Evolutionary conservation across 371 early-diverging fungal species (phyloP), one percentile per base, ranked within the genome.

Genomic region (Apophysomyces ossiformis): DNA sequence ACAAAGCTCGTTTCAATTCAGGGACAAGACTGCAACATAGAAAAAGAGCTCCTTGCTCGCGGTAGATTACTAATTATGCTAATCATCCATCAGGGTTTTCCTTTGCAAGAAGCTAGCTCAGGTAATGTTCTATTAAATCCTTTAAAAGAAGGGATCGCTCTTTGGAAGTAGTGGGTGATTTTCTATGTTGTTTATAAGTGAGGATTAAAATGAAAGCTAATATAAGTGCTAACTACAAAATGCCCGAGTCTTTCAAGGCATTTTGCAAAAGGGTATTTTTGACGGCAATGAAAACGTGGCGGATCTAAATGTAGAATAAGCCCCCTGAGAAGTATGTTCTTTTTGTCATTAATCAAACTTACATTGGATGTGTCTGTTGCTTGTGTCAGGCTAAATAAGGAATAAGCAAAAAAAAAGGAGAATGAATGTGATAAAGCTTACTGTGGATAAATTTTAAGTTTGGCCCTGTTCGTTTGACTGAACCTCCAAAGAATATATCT

Each of bases 401-500:
- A n/a, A 58, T 60, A 32, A 43, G 13, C 32, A 26, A 21, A 18
- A 18, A 12, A 50, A 21, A 59, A 18, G 39, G n/a, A 35, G 7
- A 9, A 36, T 16, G 9, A 37, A 43, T 13, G 32, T 5, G n/a
- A 21, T 41, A 6, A 50, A 13, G 72, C 86, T 77, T 87, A 90
- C 89, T 93, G 93, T 65, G 94, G 92, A 75, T 89, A 94, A 62
- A 94, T 88, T 18, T 83, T 86, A 5, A 93, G 82, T 37, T 89
- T 86, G 18, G 90, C 91, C 35, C 90, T 77, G 66, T 94, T 93
- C 6, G 85, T 86, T 67, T 91, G 90, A 32, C 83, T 86, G 69
- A 94, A 93, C 62, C 90, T 76, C 90, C 90, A 91, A 12, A 91
- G 74, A 57, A 94, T 90, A 63, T 91, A 94, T 69, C 90, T 91